phyloP scores from a whole-genome alignment of 2,329 filamentous ascomycete species.

The Penicillium corylophilum region DNA sequence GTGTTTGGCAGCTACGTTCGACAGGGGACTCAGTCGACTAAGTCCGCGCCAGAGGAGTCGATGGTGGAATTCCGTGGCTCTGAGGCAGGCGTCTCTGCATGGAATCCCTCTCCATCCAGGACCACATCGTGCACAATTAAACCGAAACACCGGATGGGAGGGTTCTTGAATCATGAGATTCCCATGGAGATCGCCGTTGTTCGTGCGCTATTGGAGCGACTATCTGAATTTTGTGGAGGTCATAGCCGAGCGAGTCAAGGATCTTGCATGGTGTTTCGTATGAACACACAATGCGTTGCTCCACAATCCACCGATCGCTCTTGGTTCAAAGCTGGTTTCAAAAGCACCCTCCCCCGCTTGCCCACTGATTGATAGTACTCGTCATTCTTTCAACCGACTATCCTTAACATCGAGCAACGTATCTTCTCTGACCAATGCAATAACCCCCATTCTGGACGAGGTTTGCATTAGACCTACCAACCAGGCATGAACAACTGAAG shows the following conservation, averaged over 20 bases:
- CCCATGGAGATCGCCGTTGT: slow-evolving; percentile 8
- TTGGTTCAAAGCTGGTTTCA: slow-evolving; percentile 2
- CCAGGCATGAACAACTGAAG: slow-evolving; percentile 1
- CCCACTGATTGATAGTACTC: neutral
- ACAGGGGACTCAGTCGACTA: slow-evolving; percentile 9
- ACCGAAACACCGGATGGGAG: neutral
- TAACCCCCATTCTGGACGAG: neutral
- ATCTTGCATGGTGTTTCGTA: slow-evolving; percentile 5
- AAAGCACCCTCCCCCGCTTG: slow-evolving; percentile 12
- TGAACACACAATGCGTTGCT: slow-evolving; percentile 8
- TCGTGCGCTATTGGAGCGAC: slow-evolving; percentile 19
- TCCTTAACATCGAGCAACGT: neutral
- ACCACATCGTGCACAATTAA: slow-evolving; percentile 12
- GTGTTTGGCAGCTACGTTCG: slow-evolving; percentile 3
- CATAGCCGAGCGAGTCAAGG: neutral
- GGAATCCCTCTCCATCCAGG: neutral
- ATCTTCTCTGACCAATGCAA: neutral
- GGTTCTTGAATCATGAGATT: neutral
- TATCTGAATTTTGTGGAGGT: slow-evolving; percentile 12
- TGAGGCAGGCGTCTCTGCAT: neutral
- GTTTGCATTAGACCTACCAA: neutral
- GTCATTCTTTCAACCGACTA: neutral
- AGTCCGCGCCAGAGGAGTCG: slow-evolving; percentile 9
- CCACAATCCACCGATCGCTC: slow-evolving; percentile 3
- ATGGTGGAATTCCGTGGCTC: slow-evolving; percentile 9